Percentiles rank a stretch among this genome's conserved stretches.
These are phyloP conservation scores for Pseudozyma sp. DNA, from an alignment of 1,284 basidiomycete genomes.

Conservation along the genomic window DNA sequence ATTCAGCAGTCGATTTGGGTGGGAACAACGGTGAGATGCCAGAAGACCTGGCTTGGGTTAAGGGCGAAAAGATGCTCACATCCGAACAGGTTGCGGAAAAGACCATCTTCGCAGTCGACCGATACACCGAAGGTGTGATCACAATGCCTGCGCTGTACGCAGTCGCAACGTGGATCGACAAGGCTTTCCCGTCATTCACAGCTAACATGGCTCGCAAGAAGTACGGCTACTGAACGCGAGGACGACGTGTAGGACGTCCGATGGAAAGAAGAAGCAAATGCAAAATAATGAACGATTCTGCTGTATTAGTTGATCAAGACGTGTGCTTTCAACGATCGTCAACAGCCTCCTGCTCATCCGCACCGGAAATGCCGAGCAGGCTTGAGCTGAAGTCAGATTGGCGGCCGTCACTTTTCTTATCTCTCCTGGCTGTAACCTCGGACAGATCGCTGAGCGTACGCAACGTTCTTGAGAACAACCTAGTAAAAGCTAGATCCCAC, in stretches of 20 bases:
- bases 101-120: constrained; percentile 54
- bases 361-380: constrained; percentile 26
- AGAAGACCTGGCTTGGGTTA: constrained; percentile 44
- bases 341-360: constrained; percentile 25
- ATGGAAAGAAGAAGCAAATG: not conserved
- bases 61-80: constrained; percentile 51
- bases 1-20: constrained; percentile 57
- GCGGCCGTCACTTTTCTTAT: constrained; percentile 2
- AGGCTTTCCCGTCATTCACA: constrained; percentile 36
- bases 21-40: constrained; percentile 26
- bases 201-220: constrained; percentile 35
- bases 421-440: constrained; percentile 2
- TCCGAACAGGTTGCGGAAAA: constrained; percentile 42
- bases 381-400: constrained; percentile 22
- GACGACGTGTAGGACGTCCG: not conserved
- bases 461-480: constrained; percentile 45
- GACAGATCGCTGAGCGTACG: constrained; percentile 47
- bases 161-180: constrained; percentile 41
- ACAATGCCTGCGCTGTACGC: constrained; percentile 50
- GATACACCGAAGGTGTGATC: constrained; percentile 38
- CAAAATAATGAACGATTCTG: not conserved
- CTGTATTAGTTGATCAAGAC: no score
- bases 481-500: constrained; percentile 52
- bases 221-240: constrained; percentile 34
- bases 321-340: constrained; percentile 11